Base-by-base conservation (phyloP, 176 grass and related monocot genomes). In the Luzula sylvatica region DNA sequence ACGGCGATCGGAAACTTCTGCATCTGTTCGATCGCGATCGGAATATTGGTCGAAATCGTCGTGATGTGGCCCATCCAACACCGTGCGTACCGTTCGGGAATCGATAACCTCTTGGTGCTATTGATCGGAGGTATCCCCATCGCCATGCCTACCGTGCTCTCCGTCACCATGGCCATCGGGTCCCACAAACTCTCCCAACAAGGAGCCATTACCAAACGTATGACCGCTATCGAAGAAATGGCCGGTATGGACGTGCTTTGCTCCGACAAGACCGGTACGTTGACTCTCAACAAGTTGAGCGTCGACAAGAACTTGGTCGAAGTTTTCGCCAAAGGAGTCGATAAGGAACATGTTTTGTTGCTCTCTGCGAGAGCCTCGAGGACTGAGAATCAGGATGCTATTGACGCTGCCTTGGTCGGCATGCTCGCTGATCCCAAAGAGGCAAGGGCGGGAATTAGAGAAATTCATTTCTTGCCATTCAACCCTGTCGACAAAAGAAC, bases 381-480 rank as follows among this genome's bases (percentile, higher is more conserved):
- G 66, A 81, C 68, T 23, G 89, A 95, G 48, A 95, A 95, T 65
- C 89, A 95, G 66, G 89, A 95, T 21, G 89, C 89, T 52, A 95
- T 95, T 15, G 89, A 95, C 63, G 89, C 89, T 62, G 84, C 83
- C 71, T 88, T 95, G 89, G 89, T 95, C 56, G 89, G 89, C 28
- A 95, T 95, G 83, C 89, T 95, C 78, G 83, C 89, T 44, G 89
- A 95, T 43, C 89, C 89, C 45, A 95, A 95, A 72, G 89, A 95
- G 80, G 89, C 89, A 26, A 84, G 89, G 67, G 83, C 93, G 56
- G 86, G 86, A 42, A 87, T 98, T 44, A 86, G 78, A 71, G 93
- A 98, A 46, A 60, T 98, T 14, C 93, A 98, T 68, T 98, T 98
- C 75, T 69, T 98, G 39, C 93, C 93, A 52, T 98, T 98, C 78